Base-by-base conservation (phyloP, 768 basidiomycete genomes). In the Amylocystis lapponica region DNA sequence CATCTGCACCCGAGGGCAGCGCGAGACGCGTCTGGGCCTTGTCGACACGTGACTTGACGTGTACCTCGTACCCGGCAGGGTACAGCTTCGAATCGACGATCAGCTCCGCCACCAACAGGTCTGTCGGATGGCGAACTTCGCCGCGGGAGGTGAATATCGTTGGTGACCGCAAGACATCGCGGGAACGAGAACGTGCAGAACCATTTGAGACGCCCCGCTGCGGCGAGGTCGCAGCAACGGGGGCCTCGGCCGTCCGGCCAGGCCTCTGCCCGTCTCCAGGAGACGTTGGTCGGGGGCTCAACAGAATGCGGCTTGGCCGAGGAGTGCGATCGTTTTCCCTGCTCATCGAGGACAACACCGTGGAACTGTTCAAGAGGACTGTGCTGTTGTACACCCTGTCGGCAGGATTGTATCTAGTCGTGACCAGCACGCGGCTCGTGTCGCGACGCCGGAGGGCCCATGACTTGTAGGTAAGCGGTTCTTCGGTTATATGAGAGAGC, bases 71-170 rank as follows among this genome's bases (percentile, higher is more conserved):
- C n/a, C 88, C 88, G 31, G 74, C 71, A 0, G 83, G 78, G 63
- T 86, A 92, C 45, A 87, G 66, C 59, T 83, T 85, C 42, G 86
- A 80, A 63, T 93, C 89, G 21, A 91, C 72, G 21, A 91, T 75
- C 23, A 92, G 57, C 62, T 95, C 92, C 2, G 77, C 77, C 14
- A 92, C 77, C 16, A 91, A 63, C 35, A 91, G 63, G 59, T 95
- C 89, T 39, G 74, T 72, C n/a, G 70, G 65, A 33, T 72, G 69
- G 43, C 70, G 72, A 45, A 82, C 71, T 53, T 81, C 81, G 30
- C 79, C 79, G 37, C 78, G 79, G 35, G 71, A 43, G 3, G 76
- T 81, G 53, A 86, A 83, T 23, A 74, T 76, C 8, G 81, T 78
- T 4, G 76, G 70, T 2, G 60, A 36, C 23, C 60, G 64, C 27